Conservation (phyloP, 495 filamentous ascomycete genomes). For the Penicillium egyptiacum region DNA sequence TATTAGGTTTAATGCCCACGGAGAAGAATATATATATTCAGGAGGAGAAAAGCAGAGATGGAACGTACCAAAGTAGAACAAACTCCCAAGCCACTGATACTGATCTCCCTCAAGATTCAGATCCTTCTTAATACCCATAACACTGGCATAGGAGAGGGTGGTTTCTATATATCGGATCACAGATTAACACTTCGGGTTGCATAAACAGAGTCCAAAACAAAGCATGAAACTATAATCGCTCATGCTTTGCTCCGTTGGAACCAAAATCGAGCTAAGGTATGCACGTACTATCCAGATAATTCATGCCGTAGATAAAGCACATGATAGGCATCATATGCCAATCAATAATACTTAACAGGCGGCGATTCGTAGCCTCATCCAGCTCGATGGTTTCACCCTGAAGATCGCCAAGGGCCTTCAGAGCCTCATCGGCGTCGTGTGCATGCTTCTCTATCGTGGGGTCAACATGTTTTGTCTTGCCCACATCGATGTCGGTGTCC, state of each 20-base stretch:
- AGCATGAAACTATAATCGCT: not conserved
- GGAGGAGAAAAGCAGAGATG: not conserved
- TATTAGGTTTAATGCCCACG: not conserved
- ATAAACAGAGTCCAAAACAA: not conserved
- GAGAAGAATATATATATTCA: not conserved
- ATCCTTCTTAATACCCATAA: constrained; percentile 61
- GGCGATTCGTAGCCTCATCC: constrained; percentile 57
- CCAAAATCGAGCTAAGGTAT: not conserved
- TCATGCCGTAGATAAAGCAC: constrained; percentile 63
- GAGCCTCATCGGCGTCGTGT: constrained; percentile 60
- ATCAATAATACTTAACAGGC: constrained; percentile 58
- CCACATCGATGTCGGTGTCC: constrained; percentile 31
- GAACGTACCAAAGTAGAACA: constrained; percentile 60
- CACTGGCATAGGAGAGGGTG: constrained; percentile 60
- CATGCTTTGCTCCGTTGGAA: not conserved
- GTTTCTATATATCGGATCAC: constrained; percentile 43
- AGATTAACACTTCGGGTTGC: not conserved
- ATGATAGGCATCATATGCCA: constrained; percentile 62
- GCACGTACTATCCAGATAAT: constrained; percentile 58
- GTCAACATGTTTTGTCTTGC: constrained; percentile 28
- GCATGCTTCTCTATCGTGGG: constrained; percentile 50
- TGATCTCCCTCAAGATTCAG: constrained; percentile 42
- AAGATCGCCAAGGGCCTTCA: constrained; percentile 53
- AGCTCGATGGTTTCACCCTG: constrained; percentile 51
- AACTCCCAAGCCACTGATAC: constrained; percentile 56